Conservation (phyloP, 2,329 filamentous ascomycete genomes). For the Colletotrichum sp. region DNA sequence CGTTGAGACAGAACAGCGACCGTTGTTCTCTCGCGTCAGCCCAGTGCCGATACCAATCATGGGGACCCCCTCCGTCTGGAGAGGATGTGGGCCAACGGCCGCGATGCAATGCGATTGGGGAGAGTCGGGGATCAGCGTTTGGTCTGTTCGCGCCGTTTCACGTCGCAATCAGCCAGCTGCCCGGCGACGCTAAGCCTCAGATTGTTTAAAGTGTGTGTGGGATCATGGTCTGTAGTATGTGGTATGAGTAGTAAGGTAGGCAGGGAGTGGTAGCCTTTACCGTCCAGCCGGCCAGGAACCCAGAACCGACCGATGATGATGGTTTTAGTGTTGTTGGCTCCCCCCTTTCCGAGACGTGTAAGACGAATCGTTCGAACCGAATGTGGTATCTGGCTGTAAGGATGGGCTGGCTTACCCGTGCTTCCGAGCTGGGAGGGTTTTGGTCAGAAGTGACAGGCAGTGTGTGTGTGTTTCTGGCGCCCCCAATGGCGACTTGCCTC, state of each 20-base stretch:
- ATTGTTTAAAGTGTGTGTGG: background rate
- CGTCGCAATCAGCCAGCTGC: background rate
- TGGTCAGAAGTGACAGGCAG: background rate
- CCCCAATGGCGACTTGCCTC: background rate
- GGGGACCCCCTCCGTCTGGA: background rate
- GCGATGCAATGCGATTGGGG: conserved; percentile 1
- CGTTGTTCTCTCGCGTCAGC: background rate
- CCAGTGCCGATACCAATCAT: background rate
- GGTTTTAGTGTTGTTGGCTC: background rate
- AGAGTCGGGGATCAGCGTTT: background rate
- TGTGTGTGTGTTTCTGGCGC: background rate
- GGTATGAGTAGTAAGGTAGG: background rate
- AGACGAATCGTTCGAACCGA: conserved; percentile 4
- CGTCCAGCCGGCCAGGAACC: background rate
- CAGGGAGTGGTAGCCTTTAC: background rate
- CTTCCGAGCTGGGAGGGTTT: background rate
- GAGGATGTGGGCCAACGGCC: background rate
- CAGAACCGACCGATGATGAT: background rate
- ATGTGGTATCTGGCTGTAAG: background rate
- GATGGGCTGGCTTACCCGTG: background rate
- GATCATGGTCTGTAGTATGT: background rate
- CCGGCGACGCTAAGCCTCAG: background rate
- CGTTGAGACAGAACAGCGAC: background rate
- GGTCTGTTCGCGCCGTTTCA: conserved; percentile 7
- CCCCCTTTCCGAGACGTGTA: conserved; percentile 1